A percentile compares a stretch with the other conserved stretches of the same genome.
These are phyloP conservation scores for Mycena galopus DNA, from an alignment of 768 basidiomycete species.

Conservation along the genomic window DNA sequence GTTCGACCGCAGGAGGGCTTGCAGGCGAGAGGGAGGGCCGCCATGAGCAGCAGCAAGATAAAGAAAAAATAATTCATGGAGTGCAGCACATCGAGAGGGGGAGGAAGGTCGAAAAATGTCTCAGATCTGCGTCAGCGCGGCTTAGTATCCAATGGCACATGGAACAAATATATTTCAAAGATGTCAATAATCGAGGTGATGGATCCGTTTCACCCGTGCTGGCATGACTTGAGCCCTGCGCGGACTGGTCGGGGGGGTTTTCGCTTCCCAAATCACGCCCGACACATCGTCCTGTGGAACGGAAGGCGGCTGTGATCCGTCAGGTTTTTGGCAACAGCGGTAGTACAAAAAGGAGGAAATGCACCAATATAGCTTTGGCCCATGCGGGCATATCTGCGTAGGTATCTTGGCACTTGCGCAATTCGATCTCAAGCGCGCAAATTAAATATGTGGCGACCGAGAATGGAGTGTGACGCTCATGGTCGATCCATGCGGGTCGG, in stretches of 20 bases:
- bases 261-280: neutral
- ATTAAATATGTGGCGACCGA: neutral
- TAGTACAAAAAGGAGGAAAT: neutral
- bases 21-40: neutral
- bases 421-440: neutral
- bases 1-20: neutral
- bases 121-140: neutral
- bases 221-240: neutral
- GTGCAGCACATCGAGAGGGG: neutral
- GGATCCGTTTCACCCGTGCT: neutral
- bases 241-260: neutral
- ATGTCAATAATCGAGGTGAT: neutral
- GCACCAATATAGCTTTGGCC: neutral
- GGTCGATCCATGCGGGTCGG: neutral
- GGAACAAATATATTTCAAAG: neutral
- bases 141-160: neutral
- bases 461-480: neutral
- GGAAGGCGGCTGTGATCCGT: neutral
- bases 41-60: neutral
- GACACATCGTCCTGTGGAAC: neutral
- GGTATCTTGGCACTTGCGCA: neutral
- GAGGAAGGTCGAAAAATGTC: neutral
- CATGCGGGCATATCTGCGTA: neutral
- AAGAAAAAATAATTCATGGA: neutral
- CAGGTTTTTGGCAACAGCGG: neutral